These are phyloP conservation scores for Passiflora organensis DNA, from an alignment of 345 rosid species.

Conservation along the genomic window DNA sequence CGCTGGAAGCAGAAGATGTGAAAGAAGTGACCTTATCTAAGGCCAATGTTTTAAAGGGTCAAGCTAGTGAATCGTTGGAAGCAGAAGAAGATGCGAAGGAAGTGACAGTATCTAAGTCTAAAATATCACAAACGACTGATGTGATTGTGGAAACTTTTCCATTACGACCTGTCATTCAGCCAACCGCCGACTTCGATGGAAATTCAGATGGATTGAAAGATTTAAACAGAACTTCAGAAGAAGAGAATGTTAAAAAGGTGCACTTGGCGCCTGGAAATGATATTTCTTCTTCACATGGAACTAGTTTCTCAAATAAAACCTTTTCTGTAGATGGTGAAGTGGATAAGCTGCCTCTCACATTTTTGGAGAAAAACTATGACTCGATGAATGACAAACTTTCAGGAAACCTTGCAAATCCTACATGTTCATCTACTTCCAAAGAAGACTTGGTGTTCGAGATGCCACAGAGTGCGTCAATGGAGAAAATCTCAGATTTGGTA, in stretches of 20 bases:
- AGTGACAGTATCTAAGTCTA: conserved; percentile 10
- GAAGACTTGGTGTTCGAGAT: no score
- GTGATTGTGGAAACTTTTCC: conserved; percentile 54
- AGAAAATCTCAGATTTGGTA: no score
- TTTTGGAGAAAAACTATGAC: conserved; percentile 10
- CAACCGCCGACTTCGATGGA: conserved; percentile 21
- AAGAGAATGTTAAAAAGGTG: conserved; percentile 22
- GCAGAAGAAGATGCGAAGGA: conserved; percentile 9
- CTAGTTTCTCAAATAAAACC: conserved; percentile 15
- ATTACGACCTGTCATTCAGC: conserved; percentile 25
- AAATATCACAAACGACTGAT: conserved; percentile 25
- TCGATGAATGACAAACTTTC: conserved; percentile 12
- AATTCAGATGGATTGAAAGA: conserved; percentile 15
- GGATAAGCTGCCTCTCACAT: conserved; percentile 7
- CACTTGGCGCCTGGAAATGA: conserved; percentile 12
- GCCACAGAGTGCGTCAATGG: no score
- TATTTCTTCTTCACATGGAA: conserved; percentile 7
- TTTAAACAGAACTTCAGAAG: conserved; percentile 15
- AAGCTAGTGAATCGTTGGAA: conserved; percentile 17
- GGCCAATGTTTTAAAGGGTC: conserved; percentile 9
- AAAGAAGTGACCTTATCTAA: background rate
- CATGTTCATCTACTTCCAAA: no score
- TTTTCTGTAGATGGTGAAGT: conserved; percentile 15
- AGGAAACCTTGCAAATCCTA: conserved; percentile 15
- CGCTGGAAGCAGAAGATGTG: conserved; percentile 23